A percentile compares a stretch with the other conserved stretches of the same genome.
These are phyloP conservation scores for Tricholoma sp. DNA, from an alignment of 768 basidiomycete species.

Conservation along the genomic window DNA sequence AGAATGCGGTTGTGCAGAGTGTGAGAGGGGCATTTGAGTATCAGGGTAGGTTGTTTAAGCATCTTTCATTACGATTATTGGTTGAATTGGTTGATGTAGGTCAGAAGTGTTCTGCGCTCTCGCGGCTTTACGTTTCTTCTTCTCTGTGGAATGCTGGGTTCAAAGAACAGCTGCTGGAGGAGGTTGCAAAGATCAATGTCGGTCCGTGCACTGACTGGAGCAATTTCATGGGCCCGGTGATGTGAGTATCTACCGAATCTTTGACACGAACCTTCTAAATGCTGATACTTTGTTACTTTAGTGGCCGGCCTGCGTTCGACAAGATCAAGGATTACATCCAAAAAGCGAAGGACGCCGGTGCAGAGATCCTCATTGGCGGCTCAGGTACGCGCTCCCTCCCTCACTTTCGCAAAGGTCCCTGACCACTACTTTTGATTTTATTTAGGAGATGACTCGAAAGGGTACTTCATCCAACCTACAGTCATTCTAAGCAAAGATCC, in stretches of 20 bases:
- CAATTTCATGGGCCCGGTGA: constrained; percentile 96
- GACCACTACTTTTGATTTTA: background rate
- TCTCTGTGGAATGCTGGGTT: constrained; percentile 85
- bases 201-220: constrained; percentile 70
- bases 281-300: constrained; percentile 22
- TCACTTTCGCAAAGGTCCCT: background rate
- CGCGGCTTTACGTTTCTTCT: constrained; percentile 84
- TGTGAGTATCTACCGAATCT: constrained; percentile 42
- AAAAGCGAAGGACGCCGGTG: constrained; percentile 86
- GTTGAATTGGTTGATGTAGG: constrained; percentile 37
- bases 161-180: constrained; percentile 68
- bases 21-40: constrained; percentile 94
- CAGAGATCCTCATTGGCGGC: constrained; percentile 85
- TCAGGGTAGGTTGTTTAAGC: constrained; percentile 53
- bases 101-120: constrained; percentile 96
- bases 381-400: constrained; percentile 38
- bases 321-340: constrained; percentile 78
- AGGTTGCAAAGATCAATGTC: constrained; percentile 81
- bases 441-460: constrained; percentile 80
- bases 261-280: no score
- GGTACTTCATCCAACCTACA: constrained; percentile 93
- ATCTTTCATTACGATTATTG: background rate
- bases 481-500: constrained; percentile 92
- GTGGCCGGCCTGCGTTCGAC: constrained; percentile 83
- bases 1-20: constrained; percentile 85